phyloP scores from a whole-genome alignment of 345 rosid species.

The Carallia pectinifolia region DNA sequence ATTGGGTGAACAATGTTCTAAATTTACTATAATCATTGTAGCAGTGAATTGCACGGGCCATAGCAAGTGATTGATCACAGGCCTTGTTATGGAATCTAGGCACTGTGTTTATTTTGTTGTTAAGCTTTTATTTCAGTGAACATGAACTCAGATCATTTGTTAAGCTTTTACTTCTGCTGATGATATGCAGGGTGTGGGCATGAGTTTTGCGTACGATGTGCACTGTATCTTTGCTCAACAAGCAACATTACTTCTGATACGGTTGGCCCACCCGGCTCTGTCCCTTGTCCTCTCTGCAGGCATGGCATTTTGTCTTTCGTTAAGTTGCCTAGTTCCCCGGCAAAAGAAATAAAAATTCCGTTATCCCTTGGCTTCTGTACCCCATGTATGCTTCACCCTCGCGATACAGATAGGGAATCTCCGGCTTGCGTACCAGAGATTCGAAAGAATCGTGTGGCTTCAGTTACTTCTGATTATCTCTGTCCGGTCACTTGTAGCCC shows the following conservation, averaged over 20 bases:
- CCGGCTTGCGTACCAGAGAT: slow-evolving; percentile 58
- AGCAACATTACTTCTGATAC: slow-evolving; percentile 65
- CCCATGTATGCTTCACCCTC: slow-evolving; percentile 84
- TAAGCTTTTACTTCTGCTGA: background rate
- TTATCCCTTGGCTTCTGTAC: slow-evolving; percentile 82
- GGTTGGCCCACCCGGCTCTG: slow-evolving; percentile 72
- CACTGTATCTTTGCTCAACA: slow-evolving; percentile 89
- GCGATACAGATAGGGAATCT: slow-evolving; percentile 52
- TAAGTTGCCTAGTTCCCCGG: slow-evolving; percentile 64
- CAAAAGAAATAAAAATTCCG: slow-evolving; percentile 60
- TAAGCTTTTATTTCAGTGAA: too few species aligned
- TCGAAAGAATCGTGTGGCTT: slow-evolving; percentile 63
- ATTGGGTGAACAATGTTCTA: too few species aligned
- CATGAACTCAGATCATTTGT: background rate
- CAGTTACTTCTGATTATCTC: slow-evolving; percentile 78
- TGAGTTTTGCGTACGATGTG: slow-evolving; percentile 90
- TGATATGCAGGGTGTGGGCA: slow-evolving; percentile 79
- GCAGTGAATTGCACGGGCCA: too few species aligned
- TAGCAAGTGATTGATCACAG: too few species aligned
- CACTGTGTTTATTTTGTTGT: too few species aligned
- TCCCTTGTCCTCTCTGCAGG: slow-evolving; percentile 98
- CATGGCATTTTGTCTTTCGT: slow-evolving; percentile 71
- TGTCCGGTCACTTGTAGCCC: slow-evolving; percentile 96
- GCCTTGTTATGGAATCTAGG: too few species aligned
- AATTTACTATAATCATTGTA: too few species aligned